phyloP scores from a whole-genome alignment of 805 yeast species.

The Candida argentea region DNA sequence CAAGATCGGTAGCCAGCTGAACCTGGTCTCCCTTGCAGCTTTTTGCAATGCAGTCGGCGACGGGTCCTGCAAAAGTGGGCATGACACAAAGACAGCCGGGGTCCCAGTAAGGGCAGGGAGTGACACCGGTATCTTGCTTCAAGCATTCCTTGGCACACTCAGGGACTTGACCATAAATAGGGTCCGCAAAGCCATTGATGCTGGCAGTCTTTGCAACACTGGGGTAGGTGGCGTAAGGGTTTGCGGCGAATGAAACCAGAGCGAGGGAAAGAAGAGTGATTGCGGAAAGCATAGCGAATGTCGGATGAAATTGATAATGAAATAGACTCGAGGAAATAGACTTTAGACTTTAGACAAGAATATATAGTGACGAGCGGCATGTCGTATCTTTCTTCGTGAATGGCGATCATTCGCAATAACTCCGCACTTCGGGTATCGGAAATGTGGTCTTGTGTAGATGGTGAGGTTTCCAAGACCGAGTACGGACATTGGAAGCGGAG shows the following conservation, averaged over 20 bases:
- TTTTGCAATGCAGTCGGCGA: conserved; percentile 32
- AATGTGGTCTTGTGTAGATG: too few relatives aligned
- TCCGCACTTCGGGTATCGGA: too few relatives aligned
- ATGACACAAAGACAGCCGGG: conserved; percentile 41
- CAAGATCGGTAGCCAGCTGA: conserved; percentile 27
- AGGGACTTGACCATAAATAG: conserved; percentile 27
- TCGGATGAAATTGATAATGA: too few relatives aligned
- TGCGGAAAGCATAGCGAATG: too few relatives aligned
- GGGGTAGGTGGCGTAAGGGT: conserved; percentile 34
- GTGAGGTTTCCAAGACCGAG: too few relatives aligned
- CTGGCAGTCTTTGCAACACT: conserved; percentile 36
- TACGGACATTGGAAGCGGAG: too few relatives aligned
- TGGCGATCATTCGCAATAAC: too few relatives aligned
- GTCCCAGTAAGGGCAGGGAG: conserved; percentile 46
- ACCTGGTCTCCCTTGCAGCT: conserved; percentile 28
- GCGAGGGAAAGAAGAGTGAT: too few relatives aligned
- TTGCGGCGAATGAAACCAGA: conserved; percentile 16
- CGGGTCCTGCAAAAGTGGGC: conserved; percentile 36
- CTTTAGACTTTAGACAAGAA: too few relatives aligned
- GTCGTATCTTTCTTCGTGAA: too few relatives aligned
- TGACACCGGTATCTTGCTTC: conserved; percentile 16
- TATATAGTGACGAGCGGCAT: too few relatives aligned
- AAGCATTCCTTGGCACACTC: conserved; percentile 35
- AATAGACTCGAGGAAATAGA: too few relatives aligned
- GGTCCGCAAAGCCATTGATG: conserved; percentile 41